These are phyloP conservation scores for Phaseolus coccineus DNA, from an alignment of 331 rosid species.

Conservation along the genomic window DNA sequence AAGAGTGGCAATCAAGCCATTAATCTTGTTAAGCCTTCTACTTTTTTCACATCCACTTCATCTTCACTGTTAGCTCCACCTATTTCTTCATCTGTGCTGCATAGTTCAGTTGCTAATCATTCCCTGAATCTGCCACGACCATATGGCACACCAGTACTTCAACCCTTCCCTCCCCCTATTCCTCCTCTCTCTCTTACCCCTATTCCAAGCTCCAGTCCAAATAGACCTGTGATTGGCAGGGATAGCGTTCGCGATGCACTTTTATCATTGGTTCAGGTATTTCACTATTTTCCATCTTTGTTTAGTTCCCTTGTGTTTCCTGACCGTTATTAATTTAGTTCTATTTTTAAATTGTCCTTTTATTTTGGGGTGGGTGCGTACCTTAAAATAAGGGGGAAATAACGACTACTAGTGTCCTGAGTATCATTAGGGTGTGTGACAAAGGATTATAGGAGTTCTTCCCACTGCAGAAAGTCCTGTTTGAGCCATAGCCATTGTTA, in stretches of 20 bases:
- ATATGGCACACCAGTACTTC: slow-evolving; percentile 83
- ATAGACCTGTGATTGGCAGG: slow-evolving; percentile 55
- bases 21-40: slow-evolving; percentile 84
- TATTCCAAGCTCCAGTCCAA: slow-evolving; percentile 48
- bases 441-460: slow-evolving; percentile 3
- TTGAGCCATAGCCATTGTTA: slow-evolving; percentile 26
- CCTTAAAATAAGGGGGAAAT: slow-evolving; percentile 19
- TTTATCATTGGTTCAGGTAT: slow-evolving; percentile 82
- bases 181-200: slow-evolving; percentile 81
- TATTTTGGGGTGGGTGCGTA: neutral
- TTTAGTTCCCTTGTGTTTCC: neutral
- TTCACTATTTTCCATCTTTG: slow-evolving; percentile 29
- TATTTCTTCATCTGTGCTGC: slow-evolving; percentile 59
- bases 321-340: slow-evolving; percentile 24
- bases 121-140: slow-evolving; percentile 72
- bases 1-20: slow-evolving; percentile 55
- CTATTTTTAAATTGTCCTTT: slow-evolving; percentile 10
- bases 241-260: slow-evolving; percentile 75
- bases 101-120: slow-evolving; percentile 59
- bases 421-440: slow-evolving; percentile 2
- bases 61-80: slow-evolving; percentile 64
- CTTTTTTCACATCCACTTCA: slow-evolving; percentile 67
- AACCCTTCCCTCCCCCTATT: slow-evolving; percentile 85
- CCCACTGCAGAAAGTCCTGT: slow-evolving; percentile 13
- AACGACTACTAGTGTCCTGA: slow-evolving; percentile 20